phyloP scores from a whole-genome alignment of 371 early-diverging fungal species.

The Actinomortierella ambigua region DNA sequence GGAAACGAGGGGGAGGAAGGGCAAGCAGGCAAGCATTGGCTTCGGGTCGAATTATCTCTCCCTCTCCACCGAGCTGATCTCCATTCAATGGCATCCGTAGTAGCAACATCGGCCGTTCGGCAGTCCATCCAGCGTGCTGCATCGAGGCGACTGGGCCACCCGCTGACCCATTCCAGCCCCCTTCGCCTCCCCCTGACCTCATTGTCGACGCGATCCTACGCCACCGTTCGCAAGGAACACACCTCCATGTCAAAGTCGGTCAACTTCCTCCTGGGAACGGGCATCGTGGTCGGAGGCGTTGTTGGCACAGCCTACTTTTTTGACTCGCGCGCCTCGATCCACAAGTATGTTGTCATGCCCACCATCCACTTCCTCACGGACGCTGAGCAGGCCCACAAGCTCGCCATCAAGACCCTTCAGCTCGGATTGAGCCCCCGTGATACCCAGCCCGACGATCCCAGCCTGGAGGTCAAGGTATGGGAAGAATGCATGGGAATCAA shows the following conservation, averaged over 20 bases:
- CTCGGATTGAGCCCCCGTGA: constrained; percentile 64
- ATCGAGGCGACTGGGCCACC: too few relatives aligned
- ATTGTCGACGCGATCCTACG: constrained; percentile 8
- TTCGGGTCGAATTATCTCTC: too few relatives aligned
- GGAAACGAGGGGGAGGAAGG: too few relatives aligned
- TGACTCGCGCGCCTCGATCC: constrained; percentile 75
- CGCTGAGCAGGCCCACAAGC: constrained; percentile 72
- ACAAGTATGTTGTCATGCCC: constrained; percentile 65
- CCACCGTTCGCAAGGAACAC: constrained; percentile 42
- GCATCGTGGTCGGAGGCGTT: constrained; percentile 31
- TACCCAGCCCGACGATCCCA: constrained; percentile 49
- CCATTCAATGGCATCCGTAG: too few relatives aligned
- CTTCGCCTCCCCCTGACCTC: too few relatives aligned
- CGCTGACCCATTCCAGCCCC: too few relatives aligned
- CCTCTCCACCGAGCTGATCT: too few relatives aligned
- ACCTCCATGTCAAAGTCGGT: constrained; percentile 29
- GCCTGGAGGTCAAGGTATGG: constrained; percentile 54
- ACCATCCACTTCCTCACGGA: constrained; percentile 67
- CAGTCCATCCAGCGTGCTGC: too few relatives aligned
- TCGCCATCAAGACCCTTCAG: constrained; percentile 61
- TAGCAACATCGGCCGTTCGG: too few relatives aligned
- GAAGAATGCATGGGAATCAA: neutral
- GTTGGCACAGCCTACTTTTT: constrained; percentile 57
- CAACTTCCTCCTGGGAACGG: constrained; percentile 50
- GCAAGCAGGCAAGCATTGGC: too few relatives aligned